These are phyloP conservation scores for Salix brachista DNA, from an alignment of 345 rosid genomes.

Conservation along the genomic window DNA sequence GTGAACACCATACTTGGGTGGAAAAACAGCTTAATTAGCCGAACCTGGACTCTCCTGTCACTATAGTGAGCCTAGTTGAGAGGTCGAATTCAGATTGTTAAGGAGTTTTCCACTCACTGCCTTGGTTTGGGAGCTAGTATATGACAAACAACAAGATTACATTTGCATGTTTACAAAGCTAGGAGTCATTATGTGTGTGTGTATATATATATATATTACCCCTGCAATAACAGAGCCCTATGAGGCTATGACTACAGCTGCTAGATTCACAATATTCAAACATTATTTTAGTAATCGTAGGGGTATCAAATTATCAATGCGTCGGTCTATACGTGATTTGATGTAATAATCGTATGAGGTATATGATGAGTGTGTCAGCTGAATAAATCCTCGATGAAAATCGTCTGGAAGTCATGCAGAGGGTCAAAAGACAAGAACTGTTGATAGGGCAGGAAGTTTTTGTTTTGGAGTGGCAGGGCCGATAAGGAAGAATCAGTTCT, in stretches of 20 bases:
- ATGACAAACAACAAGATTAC: too few relatives aligned
- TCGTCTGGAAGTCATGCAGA: conserved; percentile 28
- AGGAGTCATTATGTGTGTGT: too few relatives aligned
- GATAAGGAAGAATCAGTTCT: conserved; percentile 42
- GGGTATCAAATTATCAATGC: too few relatives aligned
- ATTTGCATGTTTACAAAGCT: too few relatives aligned
- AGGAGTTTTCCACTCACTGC: too few relatives aligned
- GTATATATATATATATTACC: too few relatives aligned
- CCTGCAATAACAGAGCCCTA: neutral
- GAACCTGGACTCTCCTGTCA: neutral
- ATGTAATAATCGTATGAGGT: neutral
- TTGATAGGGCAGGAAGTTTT: conserved; percentile 17
- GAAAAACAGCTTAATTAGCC: neutral
- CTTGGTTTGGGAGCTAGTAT: too few relatives aligned
- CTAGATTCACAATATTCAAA: neutral
- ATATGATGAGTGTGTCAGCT: neutral
- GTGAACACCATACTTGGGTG: neutral
- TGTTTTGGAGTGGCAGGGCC: conserved; percentile 38
- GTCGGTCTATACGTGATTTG: neutral
- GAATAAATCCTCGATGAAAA: conserved; percentile 21
- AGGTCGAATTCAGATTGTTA: neutral
- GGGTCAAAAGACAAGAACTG: conserved; percentile 24
- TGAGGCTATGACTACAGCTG: neutral
- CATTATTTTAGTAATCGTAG: neutral
- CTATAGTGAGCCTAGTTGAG: neutral